Evolutionary conservation across 2,329 filamentous ascomycete genomes (phyloP).

Genomic region (Clonostachys rosea): DNA sequence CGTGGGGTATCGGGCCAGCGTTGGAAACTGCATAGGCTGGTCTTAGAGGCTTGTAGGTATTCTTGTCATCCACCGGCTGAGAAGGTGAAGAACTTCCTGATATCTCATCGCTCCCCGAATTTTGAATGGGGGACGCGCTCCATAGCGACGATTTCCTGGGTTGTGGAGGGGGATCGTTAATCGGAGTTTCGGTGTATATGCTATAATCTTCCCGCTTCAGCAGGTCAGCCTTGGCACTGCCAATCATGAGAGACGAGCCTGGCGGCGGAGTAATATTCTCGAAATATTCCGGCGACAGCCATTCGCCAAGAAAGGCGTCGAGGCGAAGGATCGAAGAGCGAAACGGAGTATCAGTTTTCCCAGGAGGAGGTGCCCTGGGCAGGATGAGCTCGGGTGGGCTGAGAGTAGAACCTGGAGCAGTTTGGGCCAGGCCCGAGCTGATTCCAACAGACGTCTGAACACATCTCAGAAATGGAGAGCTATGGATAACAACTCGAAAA

Average conservation of each 20-base stretch:
- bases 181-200: conserved; percentile 27
- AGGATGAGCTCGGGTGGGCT: conserved; percentile 26
- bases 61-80: conserved; percentile 11
- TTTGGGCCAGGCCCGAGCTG: conserved; percentile 74
- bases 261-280: conserved; percentile 89
- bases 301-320: conserved; percentile 92
- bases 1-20: conserved; percentile 76
- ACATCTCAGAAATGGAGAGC: conserved; percentile 90
- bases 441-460: conserved; percentile 89
- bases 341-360: conserved; percentile 20
- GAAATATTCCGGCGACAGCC: conserved; percentile 91
- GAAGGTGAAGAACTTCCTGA: conserved; percentile 6
- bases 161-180: conserved; percentile 10
- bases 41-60: conserved; percentile 67
- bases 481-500: conserved; percentile 82
- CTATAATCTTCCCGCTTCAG: conserved; percentile 69
- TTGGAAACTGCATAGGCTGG: conserved; percentile 81
- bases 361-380: conserved; percentile 17
- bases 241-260: conserved; percentile 80
- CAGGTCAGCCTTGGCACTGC: conserved; percentile 81
- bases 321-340: conserved; percentile 67
- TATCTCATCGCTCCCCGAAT: background rate
- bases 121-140: conserved; percentile 19
- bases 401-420: conserved; percentile 21
- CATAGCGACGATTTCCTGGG: conserved; percentile 19